Percentiles rank a stretch among this genome's conserved stretches.
These are phyloP conservation scores for Leccinum aurantiacum DNA, from an alignment of 768 basidiomycete genomes.

Conservation along the genomic window DNA sequence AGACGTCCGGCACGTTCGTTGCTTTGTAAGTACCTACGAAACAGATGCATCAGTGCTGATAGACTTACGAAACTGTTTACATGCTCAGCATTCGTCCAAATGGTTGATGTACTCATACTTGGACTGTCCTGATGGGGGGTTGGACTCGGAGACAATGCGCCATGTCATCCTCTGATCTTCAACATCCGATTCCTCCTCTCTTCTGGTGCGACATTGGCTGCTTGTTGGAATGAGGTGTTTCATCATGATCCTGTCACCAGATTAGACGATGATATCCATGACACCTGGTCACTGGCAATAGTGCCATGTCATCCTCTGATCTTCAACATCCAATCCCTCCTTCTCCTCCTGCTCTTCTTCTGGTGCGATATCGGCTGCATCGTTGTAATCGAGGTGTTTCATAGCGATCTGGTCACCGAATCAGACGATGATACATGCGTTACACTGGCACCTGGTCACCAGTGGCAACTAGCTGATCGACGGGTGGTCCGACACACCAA, in stretches of 20 bases:
- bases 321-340: too few species aligned
- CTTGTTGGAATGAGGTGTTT: too few species aligned
- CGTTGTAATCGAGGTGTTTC: too few species aligned
- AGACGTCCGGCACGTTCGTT: not conserved
- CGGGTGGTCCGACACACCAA: not conserved
- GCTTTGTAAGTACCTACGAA: not conserved
- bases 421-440: too few species aligned
- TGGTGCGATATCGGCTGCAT: too few species aligned
- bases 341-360: not conserved
- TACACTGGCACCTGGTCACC: not conserved
- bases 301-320: too few species aligned
- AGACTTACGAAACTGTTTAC: not conserved
- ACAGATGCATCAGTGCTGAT: not conserved
- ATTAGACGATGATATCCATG: too few species aligned
- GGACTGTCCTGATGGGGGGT: not conserved
- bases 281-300: too few species aligned
- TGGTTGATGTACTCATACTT: not conserved
- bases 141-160: not conserved
- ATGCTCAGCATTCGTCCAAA: not conserved
- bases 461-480: not conserved
- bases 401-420: too few species aligned
- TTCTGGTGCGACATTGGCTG: too few species aligned
- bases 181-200: too few species aligned
- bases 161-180: not conserved
- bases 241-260: too few species aligned